These are phyloP conservation scores for Cryptosporidium bovis DNA, from an alignment of 169 alveolate species.

Conservation along the genomic window DNA sequence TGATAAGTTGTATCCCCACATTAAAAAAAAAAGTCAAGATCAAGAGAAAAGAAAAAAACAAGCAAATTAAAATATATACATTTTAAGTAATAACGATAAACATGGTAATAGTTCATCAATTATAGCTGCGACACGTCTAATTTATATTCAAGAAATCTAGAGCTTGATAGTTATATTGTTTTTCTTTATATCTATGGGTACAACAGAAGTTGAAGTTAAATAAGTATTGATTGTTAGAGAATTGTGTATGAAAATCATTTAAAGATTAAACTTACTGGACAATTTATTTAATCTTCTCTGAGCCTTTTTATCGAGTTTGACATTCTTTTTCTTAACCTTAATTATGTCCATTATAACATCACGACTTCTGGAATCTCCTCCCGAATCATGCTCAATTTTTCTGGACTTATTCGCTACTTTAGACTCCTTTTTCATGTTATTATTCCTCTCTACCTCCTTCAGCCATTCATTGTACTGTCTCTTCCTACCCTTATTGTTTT, in stretches of 20 bases:
- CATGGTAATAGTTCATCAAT: too few species aligned
- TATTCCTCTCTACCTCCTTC: constrained; percentile 23
- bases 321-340: constrained; percentile 37
- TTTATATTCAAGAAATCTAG: too few species aligned
- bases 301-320: constrained; percentile 47
- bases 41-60: too few species aligned
- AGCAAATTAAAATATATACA: too few species aligned
- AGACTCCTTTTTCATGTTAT: not conserved
- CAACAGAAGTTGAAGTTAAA: not conserved
- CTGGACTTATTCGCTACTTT: not conserved
- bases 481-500: constrained; percentile 42
- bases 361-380: not conserved
- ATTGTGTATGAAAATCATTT: not conserved
- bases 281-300: constrained; percentile 34
- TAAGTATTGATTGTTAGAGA: not conserved
- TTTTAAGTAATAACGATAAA: too few species aligned
- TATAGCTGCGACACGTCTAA: too few species aligned
- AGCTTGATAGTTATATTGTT: constrained; percentile 10
- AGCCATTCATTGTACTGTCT: constrained; percentile 46
- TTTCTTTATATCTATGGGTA: constrained; percentile 12
- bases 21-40: too few species aligned
- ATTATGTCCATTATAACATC: constrained; percentile 20
- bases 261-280: constrained; percentile 34
- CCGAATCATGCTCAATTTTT: not conserved
- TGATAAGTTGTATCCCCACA: too few species aligned